Conservation (phyloP, 345 rosid species). For the Populus pruinosa region DNA sequence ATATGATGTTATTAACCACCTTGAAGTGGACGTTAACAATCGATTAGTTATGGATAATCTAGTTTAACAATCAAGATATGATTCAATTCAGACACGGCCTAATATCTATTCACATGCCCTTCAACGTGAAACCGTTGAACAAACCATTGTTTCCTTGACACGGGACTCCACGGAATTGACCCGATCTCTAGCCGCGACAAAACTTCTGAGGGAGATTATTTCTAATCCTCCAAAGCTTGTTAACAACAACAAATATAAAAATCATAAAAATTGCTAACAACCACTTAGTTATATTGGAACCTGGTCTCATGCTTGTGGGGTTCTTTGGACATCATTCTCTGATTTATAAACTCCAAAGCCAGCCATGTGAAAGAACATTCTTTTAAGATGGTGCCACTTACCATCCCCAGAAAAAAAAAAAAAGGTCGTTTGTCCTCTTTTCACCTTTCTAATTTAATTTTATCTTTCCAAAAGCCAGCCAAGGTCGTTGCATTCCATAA, state of each 20-base stretch:
- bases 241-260: slow-evolving; percentile 2
- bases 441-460: not conserved
- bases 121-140: slow-evolving; percentile 14
- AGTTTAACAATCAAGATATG: not conserved
- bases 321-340: slow-evolving; percentile 12
- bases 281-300: slow-evolving; percentile 8
- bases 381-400: slow-evolving; percentile 21
- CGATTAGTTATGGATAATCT: not conserved
- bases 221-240: not conserved
- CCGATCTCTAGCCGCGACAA: slow-evolving; percentile 7
- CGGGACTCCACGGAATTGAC: slow-evolving; percentile 9
- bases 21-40: slow-evolving; percentile 3
- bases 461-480: not conserved
- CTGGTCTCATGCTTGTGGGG: slow-evolving; percentile 24
- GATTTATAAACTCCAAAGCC: slow-evolving; percentile 18
- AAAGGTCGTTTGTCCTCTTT: not conserved
- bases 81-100: slow-evolving; percentile 3
- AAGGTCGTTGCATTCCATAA: slow-evolving; percentile 6
- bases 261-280: not conserved
- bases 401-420: not conserved
- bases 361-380: slow-evolving; percentile 37
- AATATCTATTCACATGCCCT: slow-evolving; percentile 28
- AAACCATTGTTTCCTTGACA: slow-evolving; percentile 8
- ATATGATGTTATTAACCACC: not conserved
- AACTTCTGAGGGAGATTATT: not conserved